Conservation (phyloP, 768 basidiomycete genomes). For the Tylopilus cervinicoccineus region DNA sequence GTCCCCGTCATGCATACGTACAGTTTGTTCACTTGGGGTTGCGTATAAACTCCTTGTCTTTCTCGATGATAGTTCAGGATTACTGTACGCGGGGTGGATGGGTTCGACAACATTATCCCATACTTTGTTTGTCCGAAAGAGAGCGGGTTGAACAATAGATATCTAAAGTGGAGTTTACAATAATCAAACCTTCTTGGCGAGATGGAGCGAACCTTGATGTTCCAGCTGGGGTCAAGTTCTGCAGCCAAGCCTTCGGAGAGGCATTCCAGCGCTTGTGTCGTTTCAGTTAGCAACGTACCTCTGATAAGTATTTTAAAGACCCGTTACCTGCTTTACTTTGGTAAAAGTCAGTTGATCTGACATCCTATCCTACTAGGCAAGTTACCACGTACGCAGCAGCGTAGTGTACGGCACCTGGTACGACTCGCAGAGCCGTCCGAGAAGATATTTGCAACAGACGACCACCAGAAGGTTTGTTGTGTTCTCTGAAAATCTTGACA, state of each 20-base stretch:
- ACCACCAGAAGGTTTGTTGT: conserved; percentile 38
- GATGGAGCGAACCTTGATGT: conserved; percentile 38
- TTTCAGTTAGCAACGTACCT: not conserved
- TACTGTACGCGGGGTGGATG: conserved; percentile 19
- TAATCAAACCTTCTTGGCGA: not conserved
- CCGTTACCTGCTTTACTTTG: conserved; percentile 26
- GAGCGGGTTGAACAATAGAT: conserved; percentile 23
- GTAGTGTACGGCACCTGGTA: conserved; percentile 15
- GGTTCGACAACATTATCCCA: conserved; percentile 6
- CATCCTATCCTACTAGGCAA: not conserved
- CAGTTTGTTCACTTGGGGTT: conserved; percentile 7
- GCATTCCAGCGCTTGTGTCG: conserved; percentile 35
- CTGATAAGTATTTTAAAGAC: not conserved
- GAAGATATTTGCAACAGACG: conserved; percentile 38
- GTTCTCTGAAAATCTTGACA: conserved; percentile 35
- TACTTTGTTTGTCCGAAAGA: conserved; percentile 15
- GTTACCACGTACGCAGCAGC: conserved; percentile 24
- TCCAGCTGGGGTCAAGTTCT: conserved; percentile 45
- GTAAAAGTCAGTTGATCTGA: not conserved
- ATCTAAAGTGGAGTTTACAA: conserved; percentile 12
- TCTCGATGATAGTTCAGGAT: conserved; percentile 17
- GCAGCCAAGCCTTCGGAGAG: conserved; percentile 34
- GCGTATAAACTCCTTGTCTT: conserved; percentile 7
- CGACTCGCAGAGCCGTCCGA: conserved; percentile 19
- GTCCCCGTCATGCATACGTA: conserved; percentile 14